Evolutionary conservation across 2,329 filamentous ascomycete genomes (phyloP), one percentile per base, ranked within the genome.

Genomic region (Colletotrichum orchidophilum): DNA sequence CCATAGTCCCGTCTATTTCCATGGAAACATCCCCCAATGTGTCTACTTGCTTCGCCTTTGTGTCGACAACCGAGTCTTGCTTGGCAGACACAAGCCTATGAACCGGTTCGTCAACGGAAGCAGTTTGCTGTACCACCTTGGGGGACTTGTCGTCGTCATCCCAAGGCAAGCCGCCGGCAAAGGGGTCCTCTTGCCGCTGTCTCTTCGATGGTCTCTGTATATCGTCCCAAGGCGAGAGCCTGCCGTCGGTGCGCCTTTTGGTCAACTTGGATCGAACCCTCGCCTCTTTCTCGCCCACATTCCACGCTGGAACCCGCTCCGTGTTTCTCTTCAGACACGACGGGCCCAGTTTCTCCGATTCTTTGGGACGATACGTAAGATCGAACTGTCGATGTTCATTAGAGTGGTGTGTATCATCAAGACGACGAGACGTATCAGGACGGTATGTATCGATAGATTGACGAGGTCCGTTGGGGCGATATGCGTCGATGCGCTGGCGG

Each of bases 171-270:
- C 63, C 57, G 27, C 21, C 29, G 6, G n/a, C 31, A 12, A 15
- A n/a, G 33, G n/a, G 26, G 2, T 50, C 13, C 42, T 57, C 39
- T 33, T 33, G 57, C 13, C 27, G 33, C n/a, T 29, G 57, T 58
- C 62, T 71, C 42, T 61, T 67, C n/a, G 52, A 2, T 4, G 68
- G 68, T 21, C 46, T 52, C 11, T 71, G 13, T 35, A 77, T 76
- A 46, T 75, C 73, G 46, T 76, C 74, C 77, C 75, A 79, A 39
- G 77, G 75, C 27, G 76, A 77, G 26, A 79, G 67, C 26, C 77
- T 74, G 33, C 76, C 77, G 11, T 73, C 68, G 18, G 49, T 29
- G 15, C 31, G 42, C 11, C 68, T 35, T 29, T 26, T 58, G 11
- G 12, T 65, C 12, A 24, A 21, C 2, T 24, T 11, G 11, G 53